Evolutionary conservation across 2,329 filamentous ascomycete genomes (phyloP), one percentile per base, ranked within the genome.

Genomic region (Sarocladium kiliense): DNA sequence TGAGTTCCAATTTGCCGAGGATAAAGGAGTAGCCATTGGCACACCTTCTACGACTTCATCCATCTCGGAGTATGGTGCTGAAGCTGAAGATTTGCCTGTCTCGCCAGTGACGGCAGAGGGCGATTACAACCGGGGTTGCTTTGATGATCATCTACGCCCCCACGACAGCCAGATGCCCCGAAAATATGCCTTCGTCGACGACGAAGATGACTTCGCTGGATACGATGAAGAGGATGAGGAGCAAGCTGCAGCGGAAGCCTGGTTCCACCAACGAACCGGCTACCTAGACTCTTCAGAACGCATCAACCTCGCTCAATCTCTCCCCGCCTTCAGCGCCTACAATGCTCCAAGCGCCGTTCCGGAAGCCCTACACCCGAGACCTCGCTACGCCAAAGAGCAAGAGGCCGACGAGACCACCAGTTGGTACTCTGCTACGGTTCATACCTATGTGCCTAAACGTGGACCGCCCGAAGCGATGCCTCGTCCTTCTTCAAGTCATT

Each of bases 381-480:
- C 23, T 49, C 23, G n/a, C 23, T 7, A 12, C n/a, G 41, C n/a
- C n/a, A n/a, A n/a, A 32, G 30, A 32, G 30, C 7, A 6, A 32
- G 30, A 21, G 7, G 26, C 47, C 3, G 30, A 23, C 18, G 47
- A 36, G 4, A 5, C 4, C 12, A 16, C 18, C 3, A 51, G 47
- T n/a, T 51, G 47, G 47, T 11, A 7, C n/a, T 51, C 47, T 27
- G 47, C 47, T 10, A 51, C 47, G n/a, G 47, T 51, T 16, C 27
- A 34, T 14, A 51, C 47, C 27, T 51, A 36, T 21, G 18, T 34
- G 18, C 30, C 47, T 34, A 12, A 14, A 9, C 25, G 19, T 7
- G 23, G 14, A 51, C 6, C 26, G n/a, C 11, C 26, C n/a, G 27
- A 10, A 16, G 27, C 6, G 23, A 16, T 27, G 30, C 47, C 47